Evolutionary conservation across 2,329 filamentous ascomycete species (phyloP).

Genomic region (Diaporthe nobilis): DNA sequence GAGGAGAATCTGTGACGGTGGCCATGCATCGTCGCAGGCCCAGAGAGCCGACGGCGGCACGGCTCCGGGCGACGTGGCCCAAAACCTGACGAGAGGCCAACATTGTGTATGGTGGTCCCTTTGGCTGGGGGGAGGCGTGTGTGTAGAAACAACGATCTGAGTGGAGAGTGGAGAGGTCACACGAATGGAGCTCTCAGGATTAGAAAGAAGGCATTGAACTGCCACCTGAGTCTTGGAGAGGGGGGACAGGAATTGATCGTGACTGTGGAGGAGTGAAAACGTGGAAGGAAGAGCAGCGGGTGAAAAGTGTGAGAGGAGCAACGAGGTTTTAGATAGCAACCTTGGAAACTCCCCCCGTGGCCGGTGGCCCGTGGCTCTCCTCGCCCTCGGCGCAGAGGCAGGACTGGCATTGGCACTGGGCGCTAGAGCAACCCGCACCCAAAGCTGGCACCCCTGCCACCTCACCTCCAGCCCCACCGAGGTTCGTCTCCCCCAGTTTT

Average conservation of each 20-base stretch:
- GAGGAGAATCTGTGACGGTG: constrained; percentile 86
- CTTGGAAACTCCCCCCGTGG: constrained; percentile 22
- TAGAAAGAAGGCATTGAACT: constrained; percentile 39
- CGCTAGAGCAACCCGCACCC: constrained; percentile 29
- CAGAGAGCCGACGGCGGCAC: constrained; percentile 70
- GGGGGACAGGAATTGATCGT: constrained; percentile 19
- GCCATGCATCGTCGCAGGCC: constrained; percentile 80
- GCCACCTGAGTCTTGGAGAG: constrained; percentile 33
- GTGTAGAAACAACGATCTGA: constrained; percentile 29
- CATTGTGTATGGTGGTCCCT: constrained; percentile 64
- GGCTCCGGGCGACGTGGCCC: constrained; percentile 74
- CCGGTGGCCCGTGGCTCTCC: constrained; percentile 36
- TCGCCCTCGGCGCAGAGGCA: constrained; percentile 38
- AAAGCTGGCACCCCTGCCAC: constrained; percentile 38
- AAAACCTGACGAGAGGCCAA: constrained; percentile 80
- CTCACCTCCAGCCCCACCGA: constrained; percentile 31
- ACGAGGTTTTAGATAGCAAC: constrained; percentile 43
- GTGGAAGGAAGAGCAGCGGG: constrained; percentile 4
- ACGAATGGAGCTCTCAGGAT: constrained; percentile 45
- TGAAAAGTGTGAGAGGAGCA: constrained; percentile 40
- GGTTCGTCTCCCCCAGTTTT: constrained; percentile 31
- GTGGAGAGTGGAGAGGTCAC: constrained; percentile 43
- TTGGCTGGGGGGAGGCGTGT: constrained; percentile 33
- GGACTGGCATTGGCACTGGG: constrained; percentile 32
- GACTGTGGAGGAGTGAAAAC: constrained; percentile 31